phyloP scores from a whole-genome alignment of 768 basidiomycete genomes.

The Polyporus arcularius region DNA sequence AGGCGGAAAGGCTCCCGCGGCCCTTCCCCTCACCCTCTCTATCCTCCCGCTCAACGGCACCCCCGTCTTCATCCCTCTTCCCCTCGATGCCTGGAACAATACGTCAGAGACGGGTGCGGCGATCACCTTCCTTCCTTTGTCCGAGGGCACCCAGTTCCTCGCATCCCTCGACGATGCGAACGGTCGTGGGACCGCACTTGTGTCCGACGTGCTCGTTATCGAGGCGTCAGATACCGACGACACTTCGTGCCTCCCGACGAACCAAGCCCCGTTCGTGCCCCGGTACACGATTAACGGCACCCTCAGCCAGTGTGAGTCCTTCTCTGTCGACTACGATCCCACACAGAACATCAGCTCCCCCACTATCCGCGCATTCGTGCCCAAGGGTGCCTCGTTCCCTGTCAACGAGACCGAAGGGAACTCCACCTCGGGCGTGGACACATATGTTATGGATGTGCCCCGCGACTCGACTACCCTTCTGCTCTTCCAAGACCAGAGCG shows the following conservation, averaged over 20 bases:
- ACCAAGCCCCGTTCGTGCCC: slow-evolving; percentile 11
- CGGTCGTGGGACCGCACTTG: slow-evolving; percentile 40
- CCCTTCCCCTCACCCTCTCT: slow-evolving; percentile 46
- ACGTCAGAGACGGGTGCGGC: slow-evolving; percentile 42
- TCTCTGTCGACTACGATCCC: slow-evolving; percentile 46
- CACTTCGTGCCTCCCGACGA: slow-evolving; percentile 40
- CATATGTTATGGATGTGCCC: slow-evolving; percentile 43
- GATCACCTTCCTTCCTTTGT: slow-evolving; percentile 54
- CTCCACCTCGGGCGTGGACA: slow-evolving; percentile 38
- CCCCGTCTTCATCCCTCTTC: slow-evolving; percentile 49
- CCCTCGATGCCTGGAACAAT: slow-evolving; percentile 36
- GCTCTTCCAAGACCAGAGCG: slow-evolving; percentile 43
- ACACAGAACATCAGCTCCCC: slow-evolving; percentile 37
- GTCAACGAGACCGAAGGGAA: slow-evolving; percentile 22
- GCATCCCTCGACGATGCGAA: slow-evolving; percentile 53
- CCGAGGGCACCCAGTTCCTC: slow-evolving; percentile 50
- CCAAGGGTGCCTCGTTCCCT: slow-evolving; percentile 26
- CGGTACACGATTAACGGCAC: slow-evolving; percentile 36
- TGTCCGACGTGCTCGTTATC: slow-evolving; percentile 52
- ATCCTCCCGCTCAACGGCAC: slow-evolving; percentile 56
- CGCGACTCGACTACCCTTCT: slow-evolving; percentile 43
- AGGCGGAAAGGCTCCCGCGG: slow-evolving; percentile 37
- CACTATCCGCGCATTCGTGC: slow-evolving; percentile 39
- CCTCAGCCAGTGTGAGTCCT: slow-evolving; percentile 50
- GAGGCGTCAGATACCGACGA: slow-evolving; percentile 38